Percentiles rank a stretch among this genome's conserved stretches.
phyloP scores from a whole-genome alignment of 495 filamentous ascomycete species.

The Glonium stellatum region DNA sequence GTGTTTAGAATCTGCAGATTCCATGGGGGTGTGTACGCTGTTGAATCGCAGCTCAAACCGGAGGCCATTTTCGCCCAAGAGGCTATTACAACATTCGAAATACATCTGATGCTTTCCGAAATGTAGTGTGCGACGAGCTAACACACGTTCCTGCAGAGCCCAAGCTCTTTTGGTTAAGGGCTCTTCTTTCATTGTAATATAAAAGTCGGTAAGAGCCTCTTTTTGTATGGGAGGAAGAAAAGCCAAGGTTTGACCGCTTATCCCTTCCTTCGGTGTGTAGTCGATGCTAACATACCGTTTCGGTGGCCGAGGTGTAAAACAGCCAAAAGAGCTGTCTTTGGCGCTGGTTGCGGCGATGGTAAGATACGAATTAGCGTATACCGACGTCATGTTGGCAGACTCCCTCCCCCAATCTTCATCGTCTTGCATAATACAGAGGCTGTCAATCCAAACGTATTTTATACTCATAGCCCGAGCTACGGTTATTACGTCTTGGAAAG shows the following conservation, averaged over 20 bases:
- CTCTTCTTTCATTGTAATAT: constrained; percentile 5
- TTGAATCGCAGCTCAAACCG: too few species aligned
- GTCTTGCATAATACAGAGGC: not conserved
- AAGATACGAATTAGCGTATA: not conserved
- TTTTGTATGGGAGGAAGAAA: too few species aligned
- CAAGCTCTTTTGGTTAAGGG: constrained; percentile 19
- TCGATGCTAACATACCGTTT: too few species aligned
- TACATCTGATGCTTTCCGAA: constrained; percentile 12
- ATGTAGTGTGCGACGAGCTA: constrained; percentile 18
- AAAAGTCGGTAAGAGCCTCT: not conserved
- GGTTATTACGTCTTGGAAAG: not conserved
- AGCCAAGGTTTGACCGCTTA: too few species aligned
- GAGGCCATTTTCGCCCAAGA: not conserved
- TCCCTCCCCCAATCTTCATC: not conserved
- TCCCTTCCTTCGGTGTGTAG: too few species aligned
- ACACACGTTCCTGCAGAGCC: constrained; percentile 22
- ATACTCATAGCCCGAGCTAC: not conserved
- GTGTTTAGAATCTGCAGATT: too few species aligned
- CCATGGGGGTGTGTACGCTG: too few species aligned
- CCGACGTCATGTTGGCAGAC: not conserved
- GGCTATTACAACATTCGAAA: constrained; percentile 16
- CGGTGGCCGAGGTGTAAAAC: not conserved
- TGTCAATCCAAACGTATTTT: not conserved
- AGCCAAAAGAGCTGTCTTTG: not conserved
- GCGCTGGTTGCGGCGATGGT: not conserved